Base-by-base conservation (phyloP, 202 grass and related monocot genomes). In the Eragrostis tef region DNA sequence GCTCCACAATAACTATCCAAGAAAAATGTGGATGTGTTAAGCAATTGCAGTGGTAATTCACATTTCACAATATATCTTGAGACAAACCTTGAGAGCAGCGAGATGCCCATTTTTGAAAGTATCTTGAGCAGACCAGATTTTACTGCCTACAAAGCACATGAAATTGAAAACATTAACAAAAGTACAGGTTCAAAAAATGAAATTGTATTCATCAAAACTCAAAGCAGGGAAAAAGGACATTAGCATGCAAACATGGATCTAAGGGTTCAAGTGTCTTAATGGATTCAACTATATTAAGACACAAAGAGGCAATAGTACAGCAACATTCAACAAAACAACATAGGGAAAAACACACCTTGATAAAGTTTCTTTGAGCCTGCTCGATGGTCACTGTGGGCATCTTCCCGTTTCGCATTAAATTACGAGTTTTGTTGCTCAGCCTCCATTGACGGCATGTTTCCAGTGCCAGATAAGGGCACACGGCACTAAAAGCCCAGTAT, bases 51-150 rank as follows among this genome's bases (percentile, higher is more conserved):
- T 60, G 39, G 74, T 78, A 86, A 13, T 78, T 67, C n/a, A 26
- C 43, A 67, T 50, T 68, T 73, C 42, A 60, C n/a, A 81, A 67
- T 73, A 79, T 50, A 39, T 39, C 34, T 39, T 39, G 34, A 84
- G 21, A 90, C 88, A 92, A 84, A 99, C 97, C 97, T 99, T 85
- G 97, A 96, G 16, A 99, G 97, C 83, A 99, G 83, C 71, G 93
- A 99, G 88, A 99, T 99, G n/a, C 97, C 97, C 97, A 99, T 99
- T 90, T 99, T 99, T 83, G 97, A 99, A 84, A 99, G 93, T 65
- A 99, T 99, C 84, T 99, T 99, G 67, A 99, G 88, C 81, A 99
- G 85, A 70, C 97, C 97, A 85, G 87, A 90, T 90, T 90, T 96
- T 77, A 99, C 87, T 74, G 97, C 97, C 97, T 99, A 83, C 83